Evolutionary conservation across 768 basidiomycete genomes (phyloP), one percentile per base, ranked within the genome.

Genomic region (Mycena floridula): DNA sequence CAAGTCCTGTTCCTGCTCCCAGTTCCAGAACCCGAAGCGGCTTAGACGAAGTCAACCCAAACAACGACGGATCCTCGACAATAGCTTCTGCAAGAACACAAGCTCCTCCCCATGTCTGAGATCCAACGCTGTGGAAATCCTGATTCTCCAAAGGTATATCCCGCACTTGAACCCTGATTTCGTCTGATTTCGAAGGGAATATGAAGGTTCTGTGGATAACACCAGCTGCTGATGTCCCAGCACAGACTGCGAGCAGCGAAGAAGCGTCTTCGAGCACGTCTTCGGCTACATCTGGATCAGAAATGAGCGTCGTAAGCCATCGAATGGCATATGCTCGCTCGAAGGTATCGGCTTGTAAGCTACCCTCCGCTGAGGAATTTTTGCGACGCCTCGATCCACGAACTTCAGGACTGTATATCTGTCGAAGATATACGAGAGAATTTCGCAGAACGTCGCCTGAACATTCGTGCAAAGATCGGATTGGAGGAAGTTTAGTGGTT

Each of bases 21-120:
- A 93, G 75, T 60, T 94, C 89, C 24, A 93, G 72, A 21, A 88
- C 56, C 4, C 78, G 65, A 3, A 79, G 20, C 28, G 22, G 47
- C 25, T 11, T 24, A 5, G 28, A 16, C 13, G 23, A 21, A 5
- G 42, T 27, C 2, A 79, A 56, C 7, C 74, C 74, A 54, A 84
- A 89, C 22, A 50, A 50, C 3, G 50, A 55, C 0, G 89, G 85
- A 24, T 68, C 57, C 23, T 80, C 71, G 3, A 74, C 75, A 30
- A 92, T 77, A 63, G 81, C 73, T 56, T 89, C 84, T 0, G 89
- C 77, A 44, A 94, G 70, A 6, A 93, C 77, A 51, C 84, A 89
- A 3, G 88, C 84, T 8, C 84, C 79, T 3, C 89, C 89, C 91
- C 90, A 94, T 0, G 89, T 93, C 63, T 92, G 90, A 22, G 88